A percentile compares a stretch with the other conserved stretches of the same genome.
phyloP scores from a whole-genome alignment of 2,329 filamentous ascomycete species.

The Aspergillaceae sp. region DNA sequence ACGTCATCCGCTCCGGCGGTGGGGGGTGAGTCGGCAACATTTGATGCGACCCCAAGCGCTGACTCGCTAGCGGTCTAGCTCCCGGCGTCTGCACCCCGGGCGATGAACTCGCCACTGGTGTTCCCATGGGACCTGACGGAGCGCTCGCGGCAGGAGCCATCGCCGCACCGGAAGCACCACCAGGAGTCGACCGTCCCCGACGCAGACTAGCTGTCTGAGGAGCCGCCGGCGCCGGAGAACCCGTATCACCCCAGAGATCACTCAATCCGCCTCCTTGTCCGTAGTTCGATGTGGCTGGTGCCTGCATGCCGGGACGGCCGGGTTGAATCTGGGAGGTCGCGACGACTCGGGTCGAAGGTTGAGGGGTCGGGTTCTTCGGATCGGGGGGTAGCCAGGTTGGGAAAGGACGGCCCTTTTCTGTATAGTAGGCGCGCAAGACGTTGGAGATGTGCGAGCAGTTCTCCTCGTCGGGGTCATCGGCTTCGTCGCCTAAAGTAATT shows the following conservation, averaged over 20 bases:
- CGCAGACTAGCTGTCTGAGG: slow-evolving; percentile 33
- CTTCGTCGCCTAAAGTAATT: slow-evolving; percentile 34
- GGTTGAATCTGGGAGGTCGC: slow-evolving; percentile 47
- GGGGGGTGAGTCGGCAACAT: no score
- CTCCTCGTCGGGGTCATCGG: slow-evolving; percentile 44
- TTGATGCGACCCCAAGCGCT: slow-evolving; percentile 68
- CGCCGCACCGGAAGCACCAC: slow-evolving; percentile 10
- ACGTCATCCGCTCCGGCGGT: slow-evolving; percentile 17
- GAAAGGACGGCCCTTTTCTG: slow-evolving; percentile 71
- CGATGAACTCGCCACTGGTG: slow-evolving; percentile 18
- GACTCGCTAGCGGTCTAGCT: slow-evolving; percentile 60
- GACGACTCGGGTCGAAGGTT: slow-evolving; percentile 33
- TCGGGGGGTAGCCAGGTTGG: slow-evolving; percentile 85
- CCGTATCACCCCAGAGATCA: slow-evolving; percentile 50
- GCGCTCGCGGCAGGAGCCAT: slow-evolving; percentile 15
- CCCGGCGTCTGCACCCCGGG: slow-evolving; percentile 18
- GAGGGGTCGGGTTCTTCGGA: slow-evolving; percentile 60
- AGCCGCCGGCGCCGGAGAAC: slow-evolving; percentile 18
- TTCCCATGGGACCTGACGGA: slow-evolving; percentile 11
- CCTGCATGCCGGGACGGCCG: slow-evolving; percentile 21
- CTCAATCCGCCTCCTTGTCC: slow-evolving; percentile 39
- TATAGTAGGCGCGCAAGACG: slow-evolving; percentile 86
- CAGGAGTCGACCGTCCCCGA: slow-evolving; percentile 17
- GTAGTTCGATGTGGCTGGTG: slow-evolving; percentile 21
- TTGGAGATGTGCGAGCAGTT: slow-evolving; percentile 94